phyloP scores from a whole-genome alignment of 139 green algal species.

The Chlorella vulgaris region DNA sequence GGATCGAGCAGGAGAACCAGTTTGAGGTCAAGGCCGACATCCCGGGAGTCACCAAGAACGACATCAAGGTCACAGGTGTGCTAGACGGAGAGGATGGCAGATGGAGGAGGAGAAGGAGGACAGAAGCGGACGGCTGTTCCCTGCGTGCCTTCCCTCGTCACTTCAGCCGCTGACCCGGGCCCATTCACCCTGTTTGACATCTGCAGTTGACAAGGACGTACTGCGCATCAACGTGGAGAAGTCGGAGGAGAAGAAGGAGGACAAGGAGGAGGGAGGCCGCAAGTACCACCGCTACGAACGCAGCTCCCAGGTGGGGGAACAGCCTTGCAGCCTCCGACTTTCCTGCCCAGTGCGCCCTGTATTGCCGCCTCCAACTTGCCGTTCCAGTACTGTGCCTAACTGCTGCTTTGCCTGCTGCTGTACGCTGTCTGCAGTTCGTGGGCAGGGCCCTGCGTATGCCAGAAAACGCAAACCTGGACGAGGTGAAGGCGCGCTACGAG shows the following conservation, averaged over 20 bases:
- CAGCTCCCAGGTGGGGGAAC: too few species aligned
- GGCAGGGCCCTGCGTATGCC: conserved; percentile 48
- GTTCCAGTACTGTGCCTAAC: conserved; percentile 27
- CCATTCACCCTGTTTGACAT: background rate
- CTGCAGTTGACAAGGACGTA: conserved; percentile 44
- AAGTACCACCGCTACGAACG: conserved; percentile 46
- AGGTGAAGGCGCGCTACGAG: conserved; percentile 46
- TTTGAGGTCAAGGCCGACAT: conserved; percentile 51
- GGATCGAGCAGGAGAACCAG: conserved; percentile 32
- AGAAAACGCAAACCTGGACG: conserved; percentile 41
- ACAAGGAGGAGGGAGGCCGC: conserved; percentile 38
- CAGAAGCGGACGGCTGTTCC: too few species aligned
- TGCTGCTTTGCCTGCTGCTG: conserved; percentile 17
- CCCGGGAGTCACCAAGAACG: conserved; percentile 42
- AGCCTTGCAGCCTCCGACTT: conserved; percentile 9
- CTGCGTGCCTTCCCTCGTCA: background rate
- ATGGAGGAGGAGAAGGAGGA: conserved; percentile 40
- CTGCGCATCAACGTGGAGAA: conserved; percentile 48
- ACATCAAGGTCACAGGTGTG: conserved; percentile 33
- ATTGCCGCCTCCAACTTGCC: conserved; percentile 17
- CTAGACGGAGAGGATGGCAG: conserved; percentile 26
- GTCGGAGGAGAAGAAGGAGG: conserved; percentile 38
- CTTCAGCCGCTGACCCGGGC: background rate
- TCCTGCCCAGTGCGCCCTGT: conserved; percentile 23
- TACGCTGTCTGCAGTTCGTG: conserved; percentile 28